Base-by-base conservation (phyloP, 768 basidiomycete genomes). In the Boletus reticuloceps region DNA sequence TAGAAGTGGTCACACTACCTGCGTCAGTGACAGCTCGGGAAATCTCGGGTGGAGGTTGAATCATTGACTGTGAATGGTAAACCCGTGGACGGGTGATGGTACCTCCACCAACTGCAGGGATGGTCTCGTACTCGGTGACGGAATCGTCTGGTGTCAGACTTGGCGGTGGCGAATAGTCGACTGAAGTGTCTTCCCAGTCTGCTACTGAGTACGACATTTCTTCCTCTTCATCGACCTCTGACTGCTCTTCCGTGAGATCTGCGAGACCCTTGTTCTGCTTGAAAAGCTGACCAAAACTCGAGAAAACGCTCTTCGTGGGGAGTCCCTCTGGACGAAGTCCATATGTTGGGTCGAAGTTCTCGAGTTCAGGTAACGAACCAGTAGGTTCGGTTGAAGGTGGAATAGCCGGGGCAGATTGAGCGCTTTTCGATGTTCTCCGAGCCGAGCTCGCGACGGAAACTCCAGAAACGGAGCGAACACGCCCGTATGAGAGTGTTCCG, bases 261-360 rank as follows among this genome's bases (percentile, higher is more conserved):
- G 85, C 90, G 6, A 94, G 80, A 31, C 86, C 85, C 60, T 82
- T 85, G 58, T 81, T 83, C 5, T 80, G 81, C 9, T 74, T 73
- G 58, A 90, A 95, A 10, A 95, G 74, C 38, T 80, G 83, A 20
- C 88, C 84, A 60, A 97, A 94, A 8, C 82, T 82, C 43, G 80
- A 78, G 69, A 95, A 97, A 5, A 85, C 81, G 56, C 87, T 88
- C 73, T 93, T 95, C 1, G 82, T 80, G 0, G 94, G 94, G 2
- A 96, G 76, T 2, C 91, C 90, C 65, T 98, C 95, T 0, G 94
- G 93, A 25, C 96, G 87, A 13, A 98, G 76, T 16, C 96, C 96
- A 66, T 99, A 98, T 0, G 96, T 98, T 1, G 94, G 96, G 64
- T 98, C 96, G 69, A 91, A 97, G 57, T 90, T 86, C 72, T 97